Evolutionary conservation across 2,329 filamentous ascomycete species (phyloP).

Genomic region (Xylaria sp.): DNA sequence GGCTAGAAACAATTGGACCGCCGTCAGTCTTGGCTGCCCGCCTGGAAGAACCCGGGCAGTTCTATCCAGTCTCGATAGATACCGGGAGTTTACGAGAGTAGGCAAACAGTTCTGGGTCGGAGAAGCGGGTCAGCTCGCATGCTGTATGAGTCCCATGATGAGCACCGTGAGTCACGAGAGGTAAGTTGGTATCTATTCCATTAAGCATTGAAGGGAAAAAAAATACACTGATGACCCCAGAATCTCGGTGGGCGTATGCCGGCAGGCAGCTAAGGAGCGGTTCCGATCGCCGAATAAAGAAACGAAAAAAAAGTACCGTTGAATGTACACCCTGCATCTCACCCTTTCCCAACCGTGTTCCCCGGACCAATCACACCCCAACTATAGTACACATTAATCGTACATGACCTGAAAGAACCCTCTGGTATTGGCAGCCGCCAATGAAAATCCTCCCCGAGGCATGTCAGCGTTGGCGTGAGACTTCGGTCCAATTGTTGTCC

Average conservation of each 20-base stretch:
- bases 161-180: conserved; percentile 15
- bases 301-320: conserved; percentile 18
- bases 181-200: conserved; percentile 4
- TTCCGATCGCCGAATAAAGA: not conserved
- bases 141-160: conserved; percentile 1
- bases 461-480: conserved; percentile 25
- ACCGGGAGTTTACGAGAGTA: not conserved
- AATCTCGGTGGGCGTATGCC: conserved; percentile 3
- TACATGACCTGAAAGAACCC: conserved; percentile 23
- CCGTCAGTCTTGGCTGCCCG: conserved; percentile 1
- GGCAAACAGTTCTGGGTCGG: conserved; percentile 11
- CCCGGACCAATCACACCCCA: conserved; percentile 23
- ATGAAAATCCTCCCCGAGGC: conserved; percentile 8
- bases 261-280: not conserved
- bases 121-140: conserved; percentile 18
- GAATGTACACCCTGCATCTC: conserved; percentile 17
- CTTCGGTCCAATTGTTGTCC: conserved; percentile 33
- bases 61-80: not conserved
- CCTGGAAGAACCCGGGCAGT: not conserved
- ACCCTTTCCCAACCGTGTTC: conserved; percentile 16
- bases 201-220: not conserved
- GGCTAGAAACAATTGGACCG: not conserved
- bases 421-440: not conserved
- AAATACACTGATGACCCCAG: not conserved
- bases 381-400: conserved; percentile 20